Evolutionary conservation across 2,329 filamentous ascomycete species (phyloP).

Genomic region (Arthrobotrys sinensis): DNA sequence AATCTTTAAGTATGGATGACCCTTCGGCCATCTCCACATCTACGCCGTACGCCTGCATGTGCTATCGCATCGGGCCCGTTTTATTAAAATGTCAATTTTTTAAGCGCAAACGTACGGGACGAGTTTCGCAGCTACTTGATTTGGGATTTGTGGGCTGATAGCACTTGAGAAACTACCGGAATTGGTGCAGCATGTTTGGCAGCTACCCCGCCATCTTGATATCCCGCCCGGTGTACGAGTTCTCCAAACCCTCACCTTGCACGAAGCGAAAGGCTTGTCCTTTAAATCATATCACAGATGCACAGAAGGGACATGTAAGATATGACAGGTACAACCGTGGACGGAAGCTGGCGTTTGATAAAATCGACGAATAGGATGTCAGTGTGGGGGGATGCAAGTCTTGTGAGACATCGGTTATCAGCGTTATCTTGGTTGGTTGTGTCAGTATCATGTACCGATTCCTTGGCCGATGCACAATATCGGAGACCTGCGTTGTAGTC

Average conservation of each 20-base stretch:
- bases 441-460: conserved; percentile 41
- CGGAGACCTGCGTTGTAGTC: conserved; percentile 42
- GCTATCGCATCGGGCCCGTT: background rate
- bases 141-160: conserved; percentile 25
- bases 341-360: conserved; percentile 16
- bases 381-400: conserved; percentile 24
- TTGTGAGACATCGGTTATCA: conserved; percentile 45
- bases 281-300: background rate
- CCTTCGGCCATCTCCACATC: background rate
- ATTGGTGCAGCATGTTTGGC: background rate
- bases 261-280: conserved; percentile 4
- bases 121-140: conserved; percentile 39
- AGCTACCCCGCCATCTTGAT: conserved; percentile 29
- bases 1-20: conserved; percentile 10
- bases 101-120: background rate
- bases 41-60: conserved; percentile 4
- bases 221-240: background rate
- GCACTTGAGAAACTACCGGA: conserved; percentile 34
- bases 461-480: conserved; percentile 35
- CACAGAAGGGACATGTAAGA: background rate
- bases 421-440: conserved; percentile 44
- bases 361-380: background rate
- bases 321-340: conserved; percentile 32
- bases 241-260: background rate
- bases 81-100: background rate